Evolutionary conservation across 2,329 filamentous ascomycete species (phyloP).

Genomic region (Botrytis aclada): DNA sequence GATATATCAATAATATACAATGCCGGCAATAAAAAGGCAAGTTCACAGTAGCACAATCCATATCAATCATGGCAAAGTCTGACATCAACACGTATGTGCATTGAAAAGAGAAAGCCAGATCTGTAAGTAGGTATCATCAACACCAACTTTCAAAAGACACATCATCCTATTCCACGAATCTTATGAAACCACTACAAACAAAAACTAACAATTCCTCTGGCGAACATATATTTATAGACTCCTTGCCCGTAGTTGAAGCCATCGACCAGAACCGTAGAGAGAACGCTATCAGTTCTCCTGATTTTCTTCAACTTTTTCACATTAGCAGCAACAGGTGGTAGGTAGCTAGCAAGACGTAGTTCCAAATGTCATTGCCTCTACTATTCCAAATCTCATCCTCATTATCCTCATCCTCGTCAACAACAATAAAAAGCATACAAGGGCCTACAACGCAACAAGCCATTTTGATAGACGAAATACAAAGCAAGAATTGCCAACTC

Average conservation of each 20-base stretch:
- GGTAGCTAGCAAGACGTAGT: not conserved
- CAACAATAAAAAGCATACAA: not conserved
- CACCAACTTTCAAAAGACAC: not conserved
- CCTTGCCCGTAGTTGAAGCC: not conserved
- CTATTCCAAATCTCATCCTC: not conserved
- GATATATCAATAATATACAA: not conserved
- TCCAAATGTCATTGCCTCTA: not conserved
- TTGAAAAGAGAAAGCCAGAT: not conserved
- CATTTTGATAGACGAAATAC: too few species aligned
- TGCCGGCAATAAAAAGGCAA: not conserved
- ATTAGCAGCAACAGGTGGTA: not conserved
- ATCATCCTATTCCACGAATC: not conserved
- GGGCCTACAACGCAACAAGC: accelerated
- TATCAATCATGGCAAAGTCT: not conserved
- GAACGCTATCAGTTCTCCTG: not conserved
- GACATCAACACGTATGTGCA: not conserved
- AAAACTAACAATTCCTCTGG: too few species aligned
- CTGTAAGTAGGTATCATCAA: not conserved
- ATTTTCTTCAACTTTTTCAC: not conserved
- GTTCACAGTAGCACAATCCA: not conserved
- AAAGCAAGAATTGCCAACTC: too few species aligned
- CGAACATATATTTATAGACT: not conserved
- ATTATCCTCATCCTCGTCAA: not conserved
- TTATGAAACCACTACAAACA: too few species aligned
- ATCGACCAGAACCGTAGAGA: not conserved